Percentiles rank a stretch among this genome's conserved stretches.
Evolutionary conservation across 768 basidiomycete species (phyloP).

Genomic region (Amanita jacksonii): DNA sequence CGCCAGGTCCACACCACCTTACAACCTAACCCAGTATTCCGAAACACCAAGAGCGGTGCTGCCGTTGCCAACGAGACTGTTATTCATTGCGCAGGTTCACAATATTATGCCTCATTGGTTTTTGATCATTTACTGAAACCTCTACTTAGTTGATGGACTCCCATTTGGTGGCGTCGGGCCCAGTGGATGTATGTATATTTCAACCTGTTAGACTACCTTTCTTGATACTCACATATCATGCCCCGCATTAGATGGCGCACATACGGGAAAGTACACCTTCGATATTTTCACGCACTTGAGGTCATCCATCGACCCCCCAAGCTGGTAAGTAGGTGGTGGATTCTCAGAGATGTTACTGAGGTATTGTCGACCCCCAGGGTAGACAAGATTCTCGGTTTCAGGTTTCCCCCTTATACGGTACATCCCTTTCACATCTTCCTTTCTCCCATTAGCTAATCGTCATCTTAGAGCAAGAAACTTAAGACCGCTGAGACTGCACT

Average conservation of each 20-base stretch:
- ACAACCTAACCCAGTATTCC: constrained; percentile 38
- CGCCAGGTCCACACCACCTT: no score
- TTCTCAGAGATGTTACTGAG: no score
- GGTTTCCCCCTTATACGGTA: constrained; percentile 56
- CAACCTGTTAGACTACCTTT: background rate
- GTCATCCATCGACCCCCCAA: constrained; percentile 47
- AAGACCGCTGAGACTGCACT: constrained; percentile 20
- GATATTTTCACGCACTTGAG: constrained; percentile 73
- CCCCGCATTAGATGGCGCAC: constrained; percentile 42
- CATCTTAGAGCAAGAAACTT: constrained; percentile 21
- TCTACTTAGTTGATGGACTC: constrained; percentile 14
- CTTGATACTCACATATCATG: background rate
- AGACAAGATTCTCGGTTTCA: constrained; percentile 37
- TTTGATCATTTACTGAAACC: background rate
- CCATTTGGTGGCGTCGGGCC: constrained; percentile 21
- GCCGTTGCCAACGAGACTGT: constrained; percentile 62
- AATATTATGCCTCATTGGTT: background rate
- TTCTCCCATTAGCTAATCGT: background rate
- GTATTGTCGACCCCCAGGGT: no score
- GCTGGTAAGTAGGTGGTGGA: constrained; percentile 35
- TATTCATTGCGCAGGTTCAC: constrained; percentile 48
- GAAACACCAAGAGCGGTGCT: constrained; percentile 63
- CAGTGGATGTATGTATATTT: constrained; percentile 11
- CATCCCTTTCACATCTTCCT: constrained; percentile 5
- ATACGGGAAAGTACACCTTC: constrained; percentile 67